These are phyloP conservation scores for Ceratobasidium sp. DNA, from an alignment of 1,284 basidiomycete species.

Conservation along the genomic window DNA sequence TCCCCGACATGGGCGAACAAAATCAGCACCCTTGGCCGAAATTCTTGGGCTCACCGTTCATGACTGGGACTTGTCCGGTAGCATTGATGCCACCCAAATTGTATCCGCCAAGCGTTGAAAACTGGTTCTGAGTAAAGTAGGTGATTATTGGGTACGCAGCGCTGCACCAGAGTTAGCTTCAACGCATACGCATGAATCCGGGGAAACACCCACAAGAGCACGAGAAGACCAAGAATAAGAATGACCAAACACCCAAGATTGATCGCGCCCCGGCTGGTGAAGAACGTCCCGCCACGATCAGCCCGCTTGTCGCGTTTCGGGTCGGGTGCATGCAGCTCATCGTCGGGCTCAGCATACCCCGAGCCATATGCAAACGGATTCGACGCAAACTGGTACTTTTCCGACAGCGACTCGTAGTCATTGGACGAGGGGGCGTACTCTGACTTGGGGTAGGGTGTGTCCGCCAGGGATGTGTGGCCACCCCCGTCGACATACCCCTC, in stretches of 20 bases:
- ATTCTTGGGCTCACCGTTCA: constrained; percentile 56
- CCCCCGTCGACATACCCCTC: constrained; percentile 31
- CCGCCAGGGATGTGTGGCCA: constrained; percentile 20
- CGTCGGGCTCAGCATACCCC: constrained; percentile 33
- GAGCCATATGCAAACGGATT: constrained; percentile 37
- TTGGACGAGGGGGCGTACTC: constrained; percentile 19
- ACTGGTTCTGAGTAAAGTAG: constrained; percentile 52
- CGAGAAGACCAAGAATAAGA: constrained; percentile 69
- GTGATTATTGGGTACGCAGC: constrained; percentile 59
- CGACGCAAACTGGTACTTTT: constrained; percentile 41
- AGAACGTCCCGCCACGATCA: constrained; percentile 70
- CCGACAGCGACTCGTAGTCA: constrained; percentile 28
- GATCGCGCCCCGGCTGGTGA: constrained; percentile 75
- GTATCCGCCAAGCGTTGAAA: constrained; percentile 58
- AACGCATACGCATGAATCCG: not conserved
- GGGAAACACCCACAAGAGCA: constrained; percentile 72
- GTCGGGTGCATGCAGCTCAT: constrained; percentile 59
- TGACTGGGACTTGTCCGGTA: constrained; percentile 69
- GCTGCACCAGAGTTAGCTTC: constrained; percentile 44
- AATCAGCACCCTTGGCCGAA: not conserved
- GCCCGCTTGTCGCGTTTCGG: constrained; percentile 72
- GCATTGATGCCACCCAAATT: constrained; percentile 66
- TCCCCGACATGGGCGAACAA: not conserved
- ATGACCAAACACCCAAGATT: constrained; percentile 82
- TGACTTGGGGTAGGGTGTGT: constrained; percentile 28